Conservation (phyloP, 1,139 yeast species). For the Taphrina betulina region DNA sequence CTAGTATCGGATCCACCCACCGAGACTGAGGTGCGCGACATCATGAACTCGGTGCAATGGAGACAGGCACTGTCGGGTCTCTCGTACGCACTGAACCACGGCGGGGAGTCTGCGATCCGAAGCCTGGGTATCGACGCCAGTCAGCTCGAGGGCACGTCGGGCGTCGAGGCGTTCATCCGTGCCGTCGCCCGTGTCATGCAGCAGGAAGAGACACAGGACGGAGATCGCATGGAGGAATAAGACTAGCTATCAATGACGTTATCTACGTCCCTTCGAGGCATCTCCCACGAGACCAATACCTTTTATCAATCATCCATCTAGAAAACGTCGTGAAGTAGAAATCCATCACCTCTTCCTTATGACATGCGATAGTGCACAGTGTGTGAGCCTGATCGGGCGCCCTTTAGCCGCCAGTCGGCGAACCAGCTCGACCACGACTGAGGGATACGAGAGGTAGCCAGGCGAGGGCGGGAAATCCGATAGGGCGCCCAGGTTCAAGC, state of each 20-base stretch:
- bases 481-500: no score
- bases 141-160: not conserved
- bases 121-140: conserved; percentile 8
- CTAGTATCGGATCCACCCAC: conserved; percentile 22
- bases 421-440: no score
- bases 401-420: no score
- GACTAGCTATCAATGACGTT: not conserved
- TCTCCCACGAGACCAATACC: no score
- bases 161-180: conserved; percentile 21
- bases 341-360: no score
- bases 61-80: conserved; percentile 8
- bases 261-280: not conserved
- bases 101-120: conserved; percentile 4
- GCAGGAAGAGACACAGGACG: not conserved
- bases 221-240: conserved; percentile 17
- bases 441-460: no score
- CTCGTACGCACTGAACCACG: conserved; percentile 8
- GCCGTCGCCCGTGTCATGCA: conserved; percentile 2
- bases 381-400: no score
- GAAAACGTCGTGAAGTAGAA: no score
- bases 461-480: no score
- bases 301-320: no score
- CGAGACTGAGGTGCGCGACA: conserved; percentile 13
- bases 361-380: no score
- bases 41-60: conserved; percentile 20